These are phyloP conservation scores for Debaryomyces fabryi DNA, from an alignment of 1,139 yeast species.

Conservation along the genomic window DNA sequence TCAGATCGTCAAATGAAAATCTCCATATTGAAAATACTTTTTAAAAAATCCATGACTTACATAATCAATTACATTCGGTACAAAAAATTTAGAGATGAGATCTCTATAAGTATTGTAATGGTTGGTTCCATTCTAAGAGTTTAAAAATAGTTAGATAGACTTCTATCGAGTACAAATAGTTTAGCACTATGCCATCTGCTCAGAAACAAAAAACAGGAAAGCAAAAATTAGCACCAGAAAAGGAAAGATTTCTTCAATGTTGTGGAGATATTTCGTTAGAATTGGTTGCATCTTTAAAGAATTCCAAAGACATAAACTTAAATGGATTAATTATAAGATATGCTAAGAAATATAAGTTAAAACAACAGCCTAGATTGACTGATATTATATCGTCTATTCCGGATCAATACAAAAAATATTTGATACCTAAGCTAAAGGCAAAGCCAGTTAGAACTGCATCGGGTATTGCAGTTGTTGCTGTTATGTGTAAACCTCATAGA, in stretches of 20 bases:
- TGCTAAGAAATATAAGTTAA: conserved; percentile 88
- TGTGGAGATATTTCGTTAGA: conserved; percentile 93
- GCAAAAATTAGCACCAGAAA: conserved; percentile 77
- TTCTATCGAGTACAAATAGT: background rate
- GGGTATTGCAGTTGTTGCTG: conserved; percentile 98
- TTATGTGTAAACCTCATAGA: conserved; percentile 98
- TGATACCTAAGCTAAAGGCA: conserved; percentile 91
- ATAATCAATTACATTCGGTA: background rate
- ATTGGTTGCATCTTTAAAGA: conserved; percentile 74
- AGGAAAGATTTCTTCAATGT: conserved; percentile 89
- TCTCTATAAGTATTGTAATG: background rate
- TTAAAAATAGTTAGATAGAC: background rate
- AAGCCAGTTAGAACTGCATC: conserved; percentile 98
- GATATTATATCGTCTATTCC: conserved; percentile 96
- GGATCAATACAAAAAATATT: conserved; percentile 88
- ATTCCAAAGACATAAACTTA: conserved; percentile 79
- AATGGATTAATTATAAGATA: conserved; percentile 85
- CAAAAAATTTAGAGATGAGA: conserved; percentile 5
- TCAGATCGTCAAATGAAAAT: background rate
- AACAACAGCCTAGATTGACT: conserved; percentile 91
- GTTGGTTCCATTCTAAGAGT: background rate
- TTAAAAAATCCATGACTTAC: background rate
- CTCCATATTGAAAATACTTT: conserved; percentile 3
- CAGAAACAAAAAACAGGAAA: conserved; percentile 36
- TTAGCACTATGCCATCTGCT: conserved; percentile 34